Percentiles rank a stretch among this genome's conserved stretches.
These are phyloP conservation scores for Litchi chinensis DNA, from an alignment of 345 rosid species.

Conservation along the genomic window DNA sequence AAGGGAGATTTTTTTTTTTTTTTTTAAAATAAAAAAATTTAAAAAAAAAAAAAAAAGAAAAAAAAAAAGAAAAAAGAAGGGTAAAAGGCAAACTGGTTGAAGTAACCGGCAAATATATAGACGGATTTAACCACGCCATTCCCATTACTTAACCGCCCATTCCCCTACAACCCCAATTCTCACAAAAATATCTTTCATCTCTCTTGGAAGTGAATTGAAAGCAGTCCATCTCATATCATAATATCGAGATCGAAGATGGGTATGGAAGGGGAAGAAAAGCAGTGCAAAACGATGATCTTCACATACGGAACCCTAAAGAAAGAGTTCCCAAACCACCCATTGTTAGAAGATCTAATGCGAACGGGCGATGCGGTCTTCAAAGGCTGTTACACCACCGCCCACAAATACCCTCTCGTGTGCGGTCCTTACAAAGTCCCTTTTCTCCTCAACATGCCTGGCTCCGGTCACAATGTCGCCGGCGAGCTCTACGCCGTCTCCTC, in stretches of 20 bases:
- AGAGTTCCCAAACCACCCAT: constrained; percentile 71
- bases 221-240: too few relatives aligned
- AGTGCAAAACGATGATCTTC: constrained; percentile 46
- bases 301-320: constrained; percentile 80
- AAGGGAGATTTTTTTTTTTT: too few relatives aligned
- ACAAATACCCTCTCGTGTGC: constrained; percentile 71
- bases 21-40: too few relatives aligned
- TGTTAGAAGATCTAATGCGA: constrained; percentile 68
- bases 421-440: constrained; percentile 87
- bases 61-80: too few relatives aligned
- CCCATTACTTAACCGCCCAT: too few relatives aligned
- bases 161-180: too few relatives aligned
- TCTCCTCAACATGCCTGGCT: constrained; percentile 73
- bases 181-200: too few relatives aligned
- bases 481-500: constrained; percentile 75
- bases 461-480: constrained; percentile 61
- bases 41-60: too few relatives aligned
- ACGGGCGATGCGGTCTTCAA: constrained; percentile 69
- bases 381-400: constrained; percentile 51
- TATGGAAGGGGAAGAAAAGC: constrained; percentile 14
- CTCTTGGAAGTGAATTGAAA: too few relatives aligned
- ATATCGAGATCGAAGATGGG: constrained; percentile 14
- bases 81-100: too few relatives aligned
- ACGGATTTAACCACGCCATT: too few relatives aligned
- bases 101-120: too few relatives aligned